Percentiles rank a stretch among this genome's conserved stretches.
phyloP scores from a whole-genome alignment of 371 early-diverging fungal species.

The Dichotomocladium elegans region DNA sequence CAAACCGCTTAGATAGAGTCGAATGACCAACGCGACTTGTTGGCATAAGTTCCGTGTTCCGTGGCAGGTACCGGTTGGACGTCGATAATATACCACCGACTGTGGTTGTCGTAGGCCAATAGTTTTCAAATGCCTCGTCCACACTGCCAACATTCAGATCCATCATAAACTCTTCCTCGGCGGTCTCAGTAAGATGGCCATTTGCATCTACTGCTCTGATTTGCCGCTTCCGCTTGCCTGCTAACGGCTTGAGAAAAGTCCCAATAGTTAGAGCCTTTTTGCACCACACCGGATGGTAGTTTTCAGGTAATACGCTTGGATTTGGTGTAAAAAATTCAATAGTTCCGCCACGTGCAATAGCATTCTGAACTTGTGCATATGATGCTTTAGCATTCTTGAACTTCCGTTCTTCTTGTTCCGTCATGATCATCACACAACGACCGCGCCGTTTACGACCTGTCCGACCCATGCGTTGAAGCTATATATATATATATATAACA shows the following conservation, averaged over 20 bases:
- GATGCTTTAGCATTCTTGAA: slow-evolving; percentile 57
- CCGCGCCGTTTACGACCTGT: slow-evolving; percentile 93
- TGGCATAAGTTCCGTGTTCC: slow-evolving; percentile 10
- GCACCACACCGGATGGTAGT: slow-evolving; percentile 42
- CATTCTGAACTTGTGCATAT: slow-evolving; percentile 57
- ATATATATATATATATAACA: neutral
- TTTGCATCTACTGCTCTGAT: slow-evolving; percentile 3
- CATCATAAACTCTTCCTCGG: slow-evolving; percentile 6
- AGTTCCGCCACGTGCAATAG: slow-evolving; percentile 21
- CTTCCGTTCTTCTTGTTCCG: slow-evolving; percentile 76
- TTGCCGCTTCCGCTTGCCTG: neutral
- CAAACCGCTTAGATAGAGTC: slow-evolving; percentile 18
- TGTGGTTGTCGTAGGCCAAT: no score
- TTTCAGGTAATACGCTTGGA: slow-evolving; percentile 44
- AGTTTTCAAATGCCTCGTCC: slow-evolving; percentile 6
- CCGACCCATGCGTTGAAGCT: slow-evolving; percentile 93
- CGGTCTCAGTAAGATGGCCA: slow-evolving; percentile 13
- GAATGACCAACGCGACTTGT: slow-evolving; percentile 21
- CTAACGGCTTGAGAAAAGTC: slow-evolving; percentile 7
- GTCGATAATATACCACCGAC: no score
- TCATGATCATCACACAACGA: slow-evolving; percentile 72
- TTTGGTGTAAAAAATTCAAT: slow-evolving; percentile 19
- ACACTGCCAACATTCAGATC: slow-evolving; percentile 2
- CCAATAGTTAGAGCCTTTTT: slow-evolving; percentile 25
- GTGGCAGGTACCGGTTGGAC: slow-evolving; percentile 22